Evolutionary conservation across 495 filamentous ascomycete species (phyloP), one percentile per base, ranked within the genome.

Genomic region (Penicillium angulare): DNA sequence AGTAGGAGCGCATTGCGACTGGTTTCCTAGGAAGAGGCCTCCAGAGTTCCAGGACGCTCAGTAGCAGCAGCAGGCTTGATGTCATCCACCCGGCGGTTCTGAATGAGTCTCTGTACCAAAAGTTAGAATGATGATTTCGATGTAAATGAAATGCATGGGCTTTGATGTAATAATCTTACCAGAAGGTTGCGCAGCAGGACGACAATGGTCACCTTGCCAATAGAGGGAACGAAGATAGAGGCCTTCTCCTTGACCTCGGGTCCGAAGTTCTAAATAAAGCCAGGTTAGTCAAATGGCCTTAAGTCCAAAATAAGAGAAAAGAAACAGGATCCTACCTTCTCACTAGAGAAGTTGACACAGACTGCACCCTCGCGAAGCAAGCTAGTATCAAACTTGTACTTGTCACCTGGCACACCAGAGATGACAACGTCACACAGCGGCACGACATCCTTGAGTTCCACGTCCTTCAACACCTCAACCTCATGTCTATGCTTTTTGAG

Each of bases 291-390:
- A n/a, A 24, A 20, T n/a, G n/a, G n/a, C n/a, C n/a, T n/a, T 20
- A 4, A 15, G 7, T 13, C 16, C 17, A 8, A 34, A 17, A 29
- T 20, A 9, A 56, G 9, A 33, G 52, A 18, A 27, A 10, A n/a
- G 20, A 24, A 9, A 41, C 27, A 31, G 13, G 42, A 39, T 47
- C 18, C 31, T 59, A 85, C 83, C 81, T 91, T 91, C 65, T 90
- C 90, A 34, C 87, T 95, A 13, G 90, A 95, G 69, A 98, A 97
- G 69, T 98, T 98, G 68, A 98, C 88, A 73, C 93, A 98, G 16
- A 96, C 89, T 33, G 88, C 90, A 43, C 93, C 93, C 33, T 96
- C 89, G 33, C 87, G 80, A 52, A 98, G 68, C 45, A 95, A 68
- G 33, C 86, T 79, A 3, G 85, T 86, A 7, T 92, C 89, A 32